A percentile compares a stretch with the other conserved stretches of the same genome.
These are phyloP conservation scores for Tylopilus intermedius DNA, from an alignment of 768 basidiomycete genomes.

Conservation along the genomic window DNA sequence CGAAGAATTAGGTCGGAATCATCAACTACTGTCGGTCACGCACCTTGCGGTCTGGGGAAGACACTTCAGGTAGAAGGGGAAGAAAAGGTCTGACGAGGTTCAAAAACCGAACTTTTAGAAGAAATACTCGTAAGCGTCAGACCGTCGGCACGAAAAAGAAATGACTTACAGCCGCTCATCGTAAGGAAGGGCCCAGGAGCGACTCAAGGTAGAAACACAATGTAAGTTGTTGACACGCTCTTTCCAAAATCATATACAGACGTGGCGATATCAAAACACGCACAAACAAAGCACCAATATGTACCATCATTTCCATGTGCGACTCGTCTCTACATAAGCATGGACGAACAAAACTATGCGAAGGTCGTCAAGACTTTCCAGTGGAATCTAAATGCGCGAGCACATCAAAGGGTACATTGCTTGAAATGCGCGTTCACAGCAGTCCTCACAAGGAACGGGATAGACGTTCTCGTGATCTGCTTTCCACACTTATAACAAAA, in stretches of 20 bases:
- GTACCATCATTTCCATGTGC: not conserved
- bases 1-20: slow-evolving; percentile 1
- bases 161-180: slow-evolving; percentile 77
- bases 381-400: not conserved
- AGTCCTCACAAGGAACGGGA: slow-evolving; percentile 26
- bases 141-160: not conserved
- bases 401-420: slow-evolving; percentile 27
- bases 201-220: slow-evolving; percentile 18
- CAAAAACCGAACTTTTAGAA: slow-evolving; percentile 75
- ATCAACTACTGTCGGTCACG: slow-evolving; percentile 12
- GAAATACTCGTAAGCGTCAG: not conserved
- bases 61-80: slow-evolving; percentile 93
- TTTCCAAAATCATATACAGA: slow-evolving; percentile 18
- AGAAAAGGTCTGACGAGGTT: slow-evolving; percentile 98
- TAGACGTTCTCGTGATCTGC: slow-evolving; percentile 38
- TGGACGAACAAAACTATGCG: not conserved
- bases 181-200: slow-evolving; percentile 30
- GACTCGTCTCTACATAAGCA: not conserved
- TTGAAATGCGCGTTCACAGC: slow-evolving; percentile 33
- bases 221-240: slow-evolving; percentile 15
- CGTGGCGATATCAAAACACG: slow-evolving; percentile 30
- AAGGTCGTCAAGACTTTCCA: not conserved
- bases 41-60: slow-evolving; percentile 96
- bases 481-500: slow-evolving; percentile 51
- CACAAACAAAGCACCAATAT: slow-evolving; percentile 15